phyloP scores from a whole-genome alignment of 495 filamentous ascomycete species.

The Aspergillus diversus region DNA sequence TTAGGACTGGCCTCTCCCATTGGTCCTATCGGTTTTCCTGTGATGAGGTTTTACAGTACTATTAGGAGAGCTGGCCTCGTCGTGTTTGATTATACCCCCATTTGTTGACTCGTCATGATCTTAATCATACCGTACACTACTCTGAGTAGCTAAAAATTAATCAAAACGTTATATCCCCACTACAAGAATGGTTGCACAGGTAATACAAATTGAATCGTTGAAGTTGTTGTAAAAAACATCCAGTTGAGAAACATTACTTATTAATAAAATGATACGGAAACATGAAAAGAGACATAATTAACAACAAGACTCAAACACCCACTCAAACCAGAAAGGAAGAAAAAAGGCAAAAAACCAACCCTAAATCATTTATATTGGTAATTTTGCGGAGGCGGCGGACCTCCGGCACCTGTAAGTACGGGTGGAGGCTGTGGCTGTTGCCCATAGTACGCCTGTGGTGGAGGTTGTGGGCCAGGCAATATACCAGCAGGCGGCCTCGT shows the following conservation, averaged over 20 bases:
- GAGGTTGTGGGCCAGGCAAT: conserved; percentile 35
- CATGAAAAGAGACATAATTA: too few relatives aligned
- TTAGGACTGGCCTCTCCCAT: background rate
- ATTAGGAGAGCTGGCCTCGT: background rate
- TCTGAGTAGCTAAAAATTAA: too few relatives aligned
- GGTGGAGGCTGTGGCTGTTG: conserved; percentile 21
- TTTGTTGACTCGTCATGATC: background rate
- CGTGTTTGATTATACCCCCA: conserved; percentile 18
- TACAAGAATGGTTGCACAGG: too few relatives aligned
- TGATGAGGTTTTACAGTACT: background rate
- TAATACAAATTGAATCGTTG: too few relatives aligned
- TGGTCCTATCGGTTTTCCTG: background rate
- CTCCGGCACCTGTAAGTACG: conserved; percentile 18
- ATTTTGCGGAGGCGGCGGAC: conserved; percentile 15
- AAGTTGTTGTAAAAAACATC: too few relatives aligned
- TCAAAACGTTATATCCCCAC: too few relatives aligned
- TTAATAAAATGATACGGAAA: too few relatives aligned
- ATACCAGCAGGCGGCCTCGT: conserved; percentile 41
- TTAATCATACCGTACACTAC: too few relatives aligned
- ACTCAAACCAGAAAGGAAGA: background rate
- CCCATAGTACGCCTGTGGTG: conserved; percentile 29
- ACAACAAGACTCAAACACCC: background rate
- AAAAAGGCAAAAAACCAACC: conserved; percentile 16
- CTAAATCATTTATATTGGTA: conserved; percentile 35
- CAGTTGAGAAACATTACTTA: too few relatives aligned